Conservation (phyloP, 2,329 filamentous ascomycete species). For the Ophiosphaerella narmari region DNA sequence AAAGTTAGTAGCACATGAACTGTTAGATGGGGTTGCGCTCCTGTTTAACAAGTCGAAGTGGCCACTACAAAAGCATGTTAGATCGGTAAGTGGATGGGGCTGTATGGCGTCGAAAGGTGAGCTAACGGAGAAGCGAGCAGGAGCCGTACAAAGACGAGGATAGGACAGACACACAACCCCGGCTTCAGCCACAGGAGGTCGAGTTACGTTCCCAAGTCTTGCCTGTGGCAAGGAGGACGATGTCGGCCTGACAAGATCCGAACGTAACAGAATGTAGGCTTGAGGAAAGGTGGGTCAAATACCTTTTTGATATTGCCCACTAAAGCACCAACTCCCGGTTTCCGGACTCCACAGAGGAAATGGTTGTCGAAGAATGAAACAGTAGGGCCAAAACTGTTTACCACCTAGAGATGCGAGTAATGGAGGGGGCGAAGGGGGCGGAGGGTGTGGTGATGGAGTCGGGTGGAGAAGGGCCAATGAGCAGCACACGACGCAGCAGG, state of each 20-base stretch:
- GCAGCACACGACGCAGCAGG: conserved; percentile 35
- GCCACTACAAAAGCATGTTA: conserved; percentile 24
- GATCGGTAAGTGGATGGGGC: conserved; percentile 28
- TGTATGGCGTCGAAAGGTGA: conserved; percentile 40
- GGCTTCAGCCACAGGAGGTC: conserved; percentile 13
- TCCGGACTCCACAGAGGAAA: not conserved
- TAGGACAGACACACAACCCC: conserved; percentile 3
- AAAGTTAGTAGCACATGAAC: conserved; percentile 18
- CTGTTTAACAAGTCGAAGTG: conserved; percentile 22
- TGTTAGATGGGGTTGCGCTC: conserved; percentile 16
- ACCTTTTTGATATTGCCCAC: conserved; percentile 26
- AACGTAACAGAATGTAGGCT: conserved; percentile 4
- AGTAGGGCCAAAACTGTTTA: conserved; percentile 10
- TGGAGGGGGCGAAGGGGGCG: conserved; percentile 20
- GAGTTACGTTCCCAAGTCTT: not conserved
- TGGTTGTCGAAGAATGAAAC: conserved; percentile 5
- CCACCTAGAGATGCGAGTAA: conserved; percentile 14
- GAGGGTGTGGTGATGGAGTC: conserved; percentile 23
- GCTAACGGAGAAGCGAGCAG: conserved; percentile 32
- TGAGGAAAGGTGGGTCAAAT: conserved; percentile 3
- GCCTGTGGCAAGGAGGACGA: not conserved
- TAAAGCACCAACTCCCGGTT: not conserved
- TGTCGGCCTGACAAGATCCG: not conserved
- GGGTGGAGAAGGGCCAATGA: conserved; percentile 32
- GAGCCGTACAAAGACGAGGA: conserved; percentile 20